Percentiles rank a stretch among this genome's conserved stretches.
Conservation (phyloP, 129 eudicot genomes). For the Ambrosia trifida region DNA sequence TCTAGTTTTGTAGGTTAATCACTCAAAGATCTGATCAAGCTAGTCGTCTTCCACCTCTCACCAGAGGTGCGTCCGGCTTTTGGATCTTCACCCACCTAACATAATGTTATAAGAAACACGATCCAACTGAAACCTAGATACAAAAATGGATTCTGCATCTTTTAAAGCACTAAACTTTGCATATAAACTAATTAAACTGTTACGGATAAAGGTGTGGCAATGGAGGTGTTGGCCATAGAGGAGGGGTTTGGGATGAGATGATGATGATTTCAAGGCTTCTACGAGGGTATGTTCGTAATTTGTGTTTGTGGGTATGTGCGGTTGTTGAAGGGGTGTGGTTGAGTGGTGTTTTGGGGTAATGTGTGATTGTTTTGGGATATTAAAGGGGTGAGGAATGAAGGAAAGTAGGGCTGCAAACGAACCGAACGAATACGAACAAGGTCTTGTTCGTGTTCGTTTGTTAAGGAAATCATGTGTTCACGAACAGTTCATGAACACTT, state of each 20-base stretch:
- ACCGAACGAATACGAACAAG: no score
- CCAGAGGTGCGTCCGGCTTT: no score
- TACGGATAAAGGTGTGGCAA: constrained; percentile 54
- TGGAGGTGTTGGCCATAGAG: constrained; percentile 63
- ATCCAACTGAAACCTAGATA: constrained; percentile 44
- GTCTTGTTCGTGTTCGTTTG: no score
- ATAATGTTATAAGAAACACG: constrained; percentile 70
- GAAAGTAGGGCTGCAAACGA: no score
- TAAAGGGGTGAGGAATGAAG: constrained; percentile 20
- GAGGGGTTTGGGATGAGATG: constrained; percentile 42
- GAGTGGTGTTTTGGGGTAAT: constrained; percentile 35
- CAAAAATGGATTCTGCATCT: constrained; percentile 55
- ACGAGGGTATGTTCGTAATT: constrained; percentile 48
- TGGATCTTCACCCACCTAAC: constrained; percentile 62
- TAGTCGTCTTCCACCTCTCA: no score
- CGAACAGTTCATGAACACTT: no score
- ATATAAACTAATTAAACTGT: constrained; percentile 79
- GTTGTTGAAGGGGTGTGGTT: constrained; percentile 4
- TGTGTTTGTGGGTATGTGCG: constrained; percentile 9
- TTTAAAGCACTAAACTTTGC: constrained; percentile 49
- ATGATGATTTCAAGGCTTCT: constrained; percentile 56
- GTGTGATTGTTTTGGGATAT: constrained; percentile 8
- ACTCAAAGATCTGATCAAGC: no score
- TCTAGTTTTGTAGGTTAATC: no score
- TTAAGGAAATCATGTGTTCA: no score